Percentiles rank a stretch among this genome's conserved stretches.
phyloP scores from a whole-genome alignment of 108 stramenopile genomes.

The Skeletonema potamos region DNA sequence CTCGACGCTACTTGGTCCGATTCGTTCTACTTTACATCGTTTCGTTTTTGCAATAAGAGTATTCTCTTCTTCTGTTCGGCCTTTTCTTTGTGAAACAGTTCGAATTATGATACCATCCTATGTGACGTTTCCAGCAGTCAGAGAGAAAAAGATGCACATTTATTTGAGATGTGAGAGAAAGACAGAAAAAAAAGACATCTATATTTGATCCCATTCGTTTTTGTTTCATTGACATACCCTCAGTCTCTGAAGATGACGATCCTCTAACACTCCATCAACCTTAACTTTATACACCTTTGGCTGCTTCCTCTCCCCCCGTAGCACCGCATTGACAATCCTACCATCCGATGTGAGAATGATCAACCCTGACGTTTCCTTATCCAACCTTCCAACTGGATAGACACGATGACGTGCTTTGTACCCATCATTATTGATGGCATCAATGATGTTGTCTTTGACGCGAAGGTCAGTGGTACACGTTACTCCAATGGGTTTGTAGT shows the following conservation, averaged over 20 bases:
- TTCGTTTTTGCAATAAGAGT: constrained; percentile 64
- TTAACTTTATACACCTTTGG: constrained; percentile 66
- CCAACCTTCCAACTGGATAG: constrained; percentile 83
- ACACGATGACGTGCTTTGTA: constrained; percentile 57
- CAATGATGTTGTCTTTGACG: constrained; percentile 61
- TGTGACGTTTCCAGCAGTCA: too few relatives aligned
- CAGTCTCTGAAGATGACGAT: constrained; percentile 42
- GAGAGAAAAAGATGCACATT: too few relatives aligned
- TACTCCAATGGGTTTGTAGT: constrained; percentile 79
- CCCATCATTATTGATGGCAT: constrained; percentile 44
- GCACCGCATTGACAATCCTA: constrained; percentile 66
- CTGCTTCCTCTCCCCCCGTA: constrained; percentile 53
- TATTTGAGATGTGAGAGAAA: too few relatives aligned
- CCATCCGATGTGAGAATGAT: constrained; percentile 80
- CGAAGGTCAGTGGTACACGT: constrained; percentile 75
- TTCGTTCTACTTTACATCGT: constrained; percentile 44
- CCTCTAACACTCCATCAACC: constrained; percentile 45
- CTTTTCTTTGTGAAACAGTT: constrained; percentile 62
- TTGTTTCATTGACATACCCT: constrained; percentile 30
- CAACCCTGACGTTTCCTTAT: constrained; percentile 75
- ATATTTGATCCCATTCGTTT: too few relatives aligned
- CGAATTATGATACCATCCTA: constrained; percentile 57
- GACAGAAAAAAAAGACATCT: too few relatives aligned
- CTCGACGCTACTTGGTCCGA: constrained; percentile 24
- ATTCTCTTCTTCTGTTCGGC: constrained; percentile 32